Base-by-base conservation (phyloP, 75 land plant species). In the Picea glauca region DNA sequence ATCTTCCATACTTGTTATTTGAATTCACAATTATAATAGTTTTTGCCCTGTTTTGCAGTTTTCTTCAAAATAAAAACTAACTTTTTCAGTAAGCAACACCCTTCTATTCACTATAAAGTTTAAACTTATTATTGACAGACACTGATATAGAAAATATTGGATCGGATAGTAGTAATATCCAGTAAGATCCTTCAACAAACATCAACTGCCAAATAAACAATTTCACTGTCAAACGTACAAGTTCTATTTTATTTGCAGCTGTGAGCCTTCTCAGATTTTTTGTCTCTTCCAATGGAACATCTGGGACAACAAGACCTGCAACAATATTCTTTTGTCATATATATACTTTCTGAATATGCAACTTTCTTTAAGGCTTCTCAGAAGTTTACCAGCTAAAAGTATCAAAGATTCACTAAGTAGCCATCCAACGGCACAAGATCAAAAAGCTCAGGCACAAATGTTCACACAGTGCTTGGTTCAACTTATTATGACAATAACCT, bases 271-370 rank as follows among this genome's bases (percentile, higher is more conserved):
- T 89, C 70, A 96, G 81, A 6, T 72, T 75, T 56, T 80, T 84
- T 75, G 97, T 92, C 84, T 96, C 99, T 64, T 96, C 99, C 12
- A 94, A 80, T 23, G 99, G 99, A 62, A 96, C 87, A 89, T 96
- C 99, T 40, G 99, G 99, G 35, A 96, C 94, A 70, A 96, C 91
- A 81, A 96, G 89, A 62, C 99, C 99, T 96, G 82, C 35, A 81
- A 66, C 20, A 66, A 66, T 1, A 4, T 33, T 66, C 1, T 14
- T 35, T 33, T 32, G 1, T 31, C 20, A 46, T 35, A 30, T 31
- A 33, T 33, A 33, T 33, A 14, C 14, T 65, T 30, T 7, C 35
- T 13, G 3, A 4, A 31, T 2, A 31, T 65, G 8, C 13, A 7
- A 46, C 17, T 65, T 12, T 65, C 67, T 30, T 14, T 62, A 65